Evolutionary conservation across 495 filamentous ascomycete genomes (phyloP), one percentile per base, ranked within the genome.

Genomic region (Penicillium flavigenum): DNA sequence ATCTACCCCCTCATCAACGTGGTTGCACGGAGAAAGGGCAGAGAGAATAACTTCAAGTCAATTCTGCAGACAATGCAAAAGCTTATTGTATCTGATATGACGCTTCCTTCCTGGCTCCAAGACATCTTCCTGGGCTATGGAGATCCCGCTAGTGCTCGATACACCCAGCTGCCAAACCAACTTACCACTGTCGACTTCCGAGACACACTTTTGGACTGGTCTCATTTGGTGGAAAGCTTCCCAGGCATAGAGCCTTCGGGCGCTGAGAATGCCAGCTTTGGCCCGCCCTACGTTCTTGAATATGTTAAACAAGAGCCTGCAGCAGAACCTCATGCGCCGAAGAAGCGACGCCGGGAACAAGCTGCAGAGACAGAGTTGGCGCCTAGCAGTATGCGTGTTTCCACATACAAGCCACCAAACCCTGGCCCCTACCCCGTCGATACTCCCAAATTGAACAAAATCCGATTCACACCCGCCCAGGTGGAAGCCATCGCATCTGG

Each of bases 41-140:
- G 92, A 45, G 95, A 98, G 68, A 99, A 99, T 69, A 99, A 98
- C 70, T 99, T 97, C 82, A 97, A 91, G 65, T 86, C 92, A 10
- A 86, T 98, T 19, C 78, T 99, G 17, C 88, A 96, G 57, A 96
- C 92, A 1, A 94, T 99, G 66, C 87, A 87, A 64, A 89, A 85
- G 47, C 82, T 99, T 26, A 87, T 90, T 5, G 80, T 96, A 27
- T 90, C 92, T 2, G 89, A 96, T 58, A 85, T 95, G 24, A 86
- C 90, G 8, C 82, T 96, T 41, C 91, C 95, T 3, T 81, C 87
- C 12, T 99, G 94, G 94, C 76, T 99, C 31, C 90, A 96, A 64
- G 94, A 98, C 53, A 92, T 97, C 7, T 98, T 99, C 75, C 81
- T 99, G 16, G 94, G 94, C 7, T 96, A 93, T 75, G 94, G 95